These are phyloP conservation scores for Hirschioporus abietinus DNA, from an alignment of 768 basidiomycete genomes.

Conservation along the genomic window DNA sequence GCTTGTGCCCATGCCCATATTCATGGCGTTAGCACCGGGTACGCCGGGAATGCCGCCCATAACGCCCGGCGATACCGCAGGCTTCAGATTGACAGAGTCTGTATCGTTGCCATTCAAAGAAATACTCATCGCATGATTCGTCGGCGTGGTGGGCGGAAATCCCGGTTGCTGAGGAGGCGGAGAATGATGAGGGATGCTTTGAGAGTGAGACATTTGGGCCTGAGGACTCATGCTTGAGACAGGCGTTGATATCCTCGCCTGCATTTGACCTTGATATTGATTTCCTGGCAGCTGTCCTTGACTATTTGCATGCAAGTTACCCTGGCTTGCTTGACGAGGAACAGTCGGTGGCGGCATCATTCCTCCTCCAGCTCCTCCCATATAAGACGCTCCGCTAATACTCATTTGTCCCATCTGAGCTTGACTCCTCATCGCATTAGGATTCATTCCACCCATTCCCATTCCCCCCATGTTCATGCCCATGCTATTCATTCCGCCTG, in stretches of 20 bases:
- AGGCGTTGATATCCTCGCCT: not conserved
- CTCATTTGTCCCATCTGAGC: too few species aligned
- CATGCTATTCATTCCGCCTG: slow-evolving; percentile 11
- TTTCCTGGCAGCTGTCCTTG: not conserved
- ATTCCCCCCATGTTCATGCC: slow-evolving; percentile 13
- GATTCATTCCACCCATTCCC: slow-evolving; percentile 16
- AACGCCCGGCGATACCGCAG: slow-evolving; percentile 14
- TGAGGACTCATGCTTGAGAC: not conserved
- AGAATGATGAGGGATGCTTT: slow-evolving; percentile 13
- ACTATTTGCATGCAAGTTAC: too few species aligned
- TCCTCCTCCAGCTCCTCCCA: not conserved
- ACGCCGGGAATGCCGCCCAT: slow-evolving; percentile 14
- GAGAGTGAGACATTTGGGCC: slow-evolving; percentile 10
- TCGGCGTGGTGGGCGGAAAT: slow-evolving; percentile 2
- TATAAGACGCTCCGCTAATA: not conserved
- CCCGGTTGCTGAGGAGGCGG: slow-evolving; percentile 6
- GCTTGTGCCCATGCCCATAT: not conserved
- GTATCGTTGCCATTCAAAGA: not conserved
- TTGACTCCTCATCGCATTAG: slow-evolving; percentile 6
- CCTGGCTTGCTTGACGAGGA: not conserved
- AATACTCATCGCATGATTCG: not conserved
- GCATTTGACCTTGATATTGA: not conserved
- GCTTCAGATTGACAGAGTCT: too few species aligned
- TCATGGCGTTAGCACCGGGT: not conserved
- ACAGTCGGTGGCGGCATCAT: slow-evolving; percentile 1